phyloP scores from a whole-genome alignment of 441 rosid genomes.

The Codiaeum variegatum region DNA sequence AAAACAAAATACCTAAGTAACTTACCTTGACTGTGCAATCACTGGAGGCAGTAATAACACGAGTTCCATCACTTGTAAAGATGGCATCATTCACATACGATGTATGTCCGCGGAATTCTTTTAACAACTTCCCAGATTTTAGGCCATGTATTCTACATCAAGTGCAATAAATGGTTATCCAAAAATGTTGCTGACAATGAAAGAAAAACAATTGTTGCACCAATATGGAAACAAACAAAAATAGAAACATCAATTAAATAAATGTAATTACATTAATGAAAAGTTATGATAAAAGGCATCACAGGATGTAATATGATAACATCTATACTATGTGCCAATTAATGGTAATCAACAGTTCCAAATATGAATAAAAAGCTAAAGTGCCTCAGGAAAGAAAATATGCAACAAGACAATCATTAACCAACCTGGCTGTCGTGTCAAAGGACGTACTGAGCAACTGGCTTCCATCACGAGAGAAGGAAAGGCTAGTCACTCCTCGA shows the following conservation, averaged over 20 bases:
- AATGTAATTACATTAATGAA: background rate
- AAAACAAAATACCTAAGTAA: slow-evolving; percentile 5
- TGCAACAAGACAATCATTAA: slow-evolving; percentile 1
- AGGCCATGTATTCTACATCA: slow-evolving; percentile 26
- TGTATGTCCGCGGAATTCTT: slow-evolving; percentile 44
- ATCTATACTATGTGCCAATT: background rate
- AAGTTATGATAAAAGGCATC: background rate
- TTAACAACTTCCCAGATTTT: slow-evolving; percentile 82
- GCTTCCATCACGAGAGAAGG: slow-evolving; percentile 96
- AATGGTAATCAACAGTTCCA: background rate
- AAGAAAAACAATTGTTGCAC: background rate
- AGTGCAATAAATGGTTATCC: slow-evolving; percentile 2
- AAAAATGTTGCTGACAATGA: slow-evolving; percentile 21
- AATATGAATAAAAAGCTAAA: background rate
- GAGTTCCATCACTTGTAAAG: slow-evolving; percentile 87
- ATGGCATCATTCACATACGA: slow-evolving; percentile 39
- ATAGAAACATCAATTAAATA: slow-evolving; percentile 1
- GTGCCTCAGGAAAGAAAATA: background rate
- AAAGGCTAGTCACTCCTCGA: slow-evolving; percentile 88
- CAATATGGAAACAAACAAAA: background rate
- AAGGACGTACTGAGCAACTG: slow-evolving; percentile 93
- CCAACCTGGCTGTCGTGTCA: slow-evolving; percentile 84
- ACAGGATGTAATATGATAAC: background rate
- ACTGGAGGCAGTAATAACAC: slow-evolving; percentile 89
- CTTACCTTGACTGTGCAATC: slow-evolving; percentile 84